phyloP scores from a whole-genome alignment of 805 yeast genomes.

The Metschnikowia corniflorae region DNA sequence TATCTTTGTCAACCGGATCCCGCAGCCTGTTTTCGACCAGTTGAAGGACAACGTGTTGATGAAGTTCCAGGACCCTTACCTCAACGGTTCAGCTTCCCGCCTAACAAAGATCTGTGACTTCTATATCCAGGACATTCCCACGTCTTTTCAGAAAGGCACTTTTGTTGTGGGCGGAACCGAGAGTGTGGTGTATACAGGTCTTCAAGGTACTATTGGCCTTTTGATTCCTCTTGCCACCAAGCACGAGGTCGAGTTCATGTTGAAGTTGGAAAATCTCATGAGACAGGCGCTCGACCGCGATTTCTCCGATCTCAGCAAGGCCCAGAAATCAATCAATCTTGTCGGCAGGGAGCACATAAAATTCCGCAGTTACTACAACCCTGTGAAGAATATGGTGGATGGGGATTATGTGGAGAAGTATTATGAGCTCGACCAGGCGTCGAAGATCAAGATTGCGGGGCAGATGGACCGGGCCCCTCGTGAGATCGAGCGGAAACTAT shows the following conservation, averaged over 20 bases:
- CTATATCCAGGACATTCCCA: conserved; percentile 67
- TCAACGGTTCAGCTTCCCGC: conserved; percentile 54
- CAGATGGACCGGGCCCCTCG: conserved; percentile 44
- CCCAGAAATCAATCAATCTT: conserved; percentile 28
- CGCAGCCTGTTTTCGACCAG: conserved; percentile 44
- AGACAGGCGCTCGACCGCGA: conserved; percentile 27
- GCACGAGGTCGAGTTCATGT: conserved; percentile 59
- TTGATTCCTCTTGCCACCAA: conserved; percentile 63
- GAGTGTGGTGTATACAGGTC: conserved; percentile 63
- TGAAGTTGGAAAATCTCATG: conserved; percentile 49
- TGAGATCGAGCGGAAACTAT: conserved; percentile 50
- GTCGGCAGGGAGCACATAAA: conserved; percentile 65
- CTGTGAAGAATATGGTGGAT: conserved; percentile 72
- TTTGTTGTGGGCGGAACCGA: conserved; percentile 64
- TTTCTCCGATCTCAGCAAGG: conserved; percentile 25
- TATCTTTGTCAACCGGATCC: conserved; percentile 61
- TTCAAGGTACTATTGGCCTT: conserved; percentile 79
- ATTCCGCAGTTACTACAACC: conserved; percentile 79
- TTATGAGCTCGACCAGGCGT: conserved; percentile 29
- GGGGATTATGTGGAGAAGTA: conserved; percentile 80
- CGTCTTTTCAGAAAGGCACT: conserved; percentile 52
- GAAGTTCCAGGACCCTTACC: conserved; percentile 25
- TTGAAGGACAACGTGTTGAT: conserved; percentile 48
- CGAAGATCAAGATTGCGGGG: conserved; percentile 36
- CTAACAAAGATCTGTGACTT: conserved; percentile 53